Conservation (phyloP, 164 flowering plant genomes). For the Buxus sempervirens region DNA sequence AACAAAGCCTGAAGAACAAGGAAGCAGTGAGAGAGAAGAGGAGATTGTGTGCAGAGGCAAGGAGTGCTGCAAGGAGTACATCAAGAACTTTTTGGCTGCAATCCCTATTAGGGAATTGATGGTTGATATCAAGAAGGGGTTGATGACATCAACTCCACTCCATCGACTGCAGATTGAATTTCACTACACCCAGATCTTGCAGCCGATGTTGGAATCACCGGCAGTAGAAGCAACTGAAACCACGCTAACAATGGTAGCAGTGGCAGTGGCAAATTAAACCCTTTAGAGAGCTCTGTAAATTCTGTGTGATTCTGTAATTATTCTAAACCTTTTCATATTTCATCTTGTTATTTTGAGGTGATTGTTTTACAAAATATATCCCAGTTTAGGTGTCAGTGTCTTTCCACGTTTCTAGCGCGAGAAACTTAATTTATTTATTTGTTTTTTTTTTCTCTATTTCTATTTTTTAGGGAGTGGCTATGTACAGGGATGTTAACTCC, state of each 20-base stretch:
- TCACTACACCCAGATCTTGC: constrained; percentile 56
- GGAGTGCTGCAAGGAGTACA: constrained; percentile 77
- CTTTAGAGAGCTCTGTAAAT: constrained; percentile 20
- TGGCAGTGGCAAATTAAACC: constrained; percentile 13
- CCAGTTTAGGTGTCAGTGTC: too few species aligned
- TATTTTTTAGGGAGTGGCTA: too few species aligned
- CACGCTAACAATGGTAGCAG: background rate
- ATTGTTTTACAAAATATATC: too few species aligned
- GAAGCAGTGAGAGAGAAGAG: background rate
- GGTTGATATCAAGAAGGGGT: constrained; percentile 82
- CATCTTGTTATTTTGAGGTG: too few species aligned
- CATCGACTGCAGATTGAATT: constrained; percentile 92
- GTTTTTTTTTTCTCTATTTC: too few species aligned
- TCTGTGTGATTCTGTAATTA: constrained; percentile 36
- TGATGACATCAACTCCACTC: constrained; percentile 58
- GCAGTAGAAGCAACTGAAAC: constrained; percentile 15
- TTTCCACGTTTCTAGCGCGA: too few species aligned
- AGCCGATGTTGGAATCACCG: constrained; percentile 20
- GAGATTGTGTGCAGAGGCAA: background rate
- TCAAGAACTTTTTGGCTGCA: constrained; percentile 93
- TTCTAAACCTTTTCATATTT: constrained; percentile 25
- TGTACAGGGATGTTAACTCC: too few species aligned
- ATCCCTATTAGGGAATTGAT: constrained; percentile 89
- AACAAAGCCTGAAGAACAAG: background rate
- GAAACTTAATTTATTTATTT: too few species aligned